Evolutionary conservation across 192 early-diverging fungal genomes (phyloP).

Genomic region (Lobulomyces angularis): DNA sequence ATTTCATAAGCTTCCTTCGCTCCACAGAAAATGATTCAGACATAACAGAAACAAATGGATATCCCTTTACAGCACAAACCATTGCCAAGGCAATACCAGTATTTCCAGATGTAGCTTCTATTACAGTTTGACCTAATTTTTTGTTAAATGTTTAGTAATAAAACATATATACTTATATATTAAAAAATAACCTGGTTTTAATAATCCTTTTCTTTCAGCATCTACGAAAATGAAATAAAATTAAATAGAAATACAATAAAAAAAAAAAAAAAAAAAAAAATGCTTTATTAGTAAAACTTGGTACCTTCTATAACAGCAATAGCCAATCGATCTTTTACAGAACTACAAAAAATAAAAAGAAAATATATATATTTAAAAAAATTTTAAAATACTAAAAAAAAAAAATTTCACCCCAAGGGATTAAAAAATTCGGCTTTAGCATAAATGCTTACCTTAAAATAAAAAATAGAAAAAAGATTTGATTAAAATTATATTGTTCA

Average conservation of each 20-base stretch:
- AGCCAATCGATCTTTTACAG: constrained; percentile 24
- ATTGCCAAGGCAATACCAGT: constrained; percentile 28
- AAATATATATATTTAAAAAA: too few relatives aligned
- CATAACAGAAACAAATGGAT: constrained; percentile 27
- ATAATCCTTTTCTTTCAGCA: constrained; percentile 16
- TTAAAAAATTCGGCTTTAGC: constrained; percentile 27
- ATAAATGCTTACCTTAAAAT: constrained; percentile 11
- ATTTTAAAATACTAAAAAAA: too few relatives aligned
- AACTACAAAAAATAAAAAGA: too few relatives aligned
- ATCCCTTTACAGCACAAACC: constrained; percentile 27
- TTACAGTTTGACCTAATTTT: too few relatives aligned
- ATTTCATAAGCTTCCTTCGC: constrained; percentile 27
- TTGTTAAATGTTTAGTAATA: too few relatives aligned
- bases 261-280: too few relatives aligned
- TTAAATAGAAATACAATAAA: too few relatives aligned
- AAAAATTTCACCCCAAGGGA: too few relatives aligned
- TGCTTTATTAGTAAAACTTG: too few relatives aligned
- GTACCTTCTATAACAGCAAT: constrained; percentile 23
- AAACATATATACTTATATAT: too few relatives aligned
- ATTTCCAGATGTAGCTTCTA: constrained; percentile 20
- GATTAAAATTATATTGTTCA: too few relatives aligned
- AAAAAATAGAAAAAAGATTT: not conserved
- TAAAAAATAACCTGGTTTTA: constrained; percentile 24
- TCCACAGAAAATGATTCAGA: constrained; percentile 28
- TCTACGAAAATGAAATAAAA: too few relatives aligned